Percentiles rank a stretch among this genome's conserved stretches.
Conservation (phyloP, 768 basidiomycete species). For the Krasilnikovozyma curviuscula region DNA sequence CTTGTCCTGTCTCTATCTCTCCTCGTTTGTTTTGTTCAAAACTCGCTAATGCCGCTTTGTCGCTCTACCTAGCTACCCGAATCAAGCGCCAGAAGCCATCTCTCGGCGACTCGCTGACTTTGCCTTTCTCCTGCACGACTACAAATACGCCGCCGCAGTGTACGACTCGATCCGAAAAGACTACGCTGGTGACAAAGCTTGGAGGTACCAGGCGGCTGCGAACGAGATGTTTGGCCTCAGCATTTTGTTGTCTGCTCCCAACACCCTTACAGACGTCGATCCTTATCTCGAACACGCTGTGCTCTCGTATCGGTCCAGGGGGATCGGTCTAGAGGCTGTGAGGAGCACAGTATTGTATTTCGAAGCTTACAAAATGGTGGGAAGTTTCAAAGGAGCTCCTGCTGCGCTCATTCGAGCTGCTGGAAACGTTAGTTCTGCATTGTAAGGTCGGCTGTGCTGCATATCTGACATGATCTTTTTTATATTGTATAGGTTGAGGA, state of each 20-base stretch:
- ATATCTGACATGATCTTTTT: neutral
- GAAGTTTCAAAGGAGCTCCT: slow-evolving; percentile 20
- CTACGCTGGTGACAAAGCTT: slow-evolving; percentile 25
- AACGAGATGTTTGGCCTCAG: slow-evolving; percentile 46
- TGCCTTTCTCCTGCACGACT: slow-evolving; percentile 76
- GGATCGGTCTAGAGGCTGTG: slow-evolving; percentile 23
- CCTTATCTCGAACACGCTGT: slow-evolving; percentile 25
- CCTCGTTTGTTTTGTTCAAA: neutral
- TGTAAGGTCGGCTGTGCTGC: neutral
- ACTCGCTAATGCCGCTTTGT: neutral
- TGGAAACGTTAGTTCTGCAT: slow-evolving; percentile 18
- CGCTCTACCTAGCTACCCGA: slow-evolving; percentile 23
- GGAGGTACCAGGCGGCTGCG: slow-evolving; percentile 37
- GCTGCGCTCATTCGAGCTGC: slow-evolving; percentile 22
- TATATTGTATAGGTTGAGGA: slow-evolving; percentile 21
- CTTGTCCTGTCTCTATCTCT: neutral
- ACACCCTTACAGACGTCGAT: slow-evolving; percentile 18
- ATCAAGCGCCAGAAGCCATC: slow-evolving; percentile 21
- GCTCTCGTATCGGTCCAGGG: slow-evolving; percentile 15
- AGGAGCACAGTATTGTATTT: slow-evolving; percentile 25
- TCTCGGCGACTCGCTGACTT: slow-evolving; percentile 79
- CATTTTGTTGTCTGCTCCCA: slow-evolving; percentile 12
- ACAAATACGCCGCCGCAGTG: slow-evolving; percentile 55
- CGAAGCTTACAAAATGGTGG: slow-evolving; percentile 22
- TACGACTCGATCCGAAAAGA: slow-evolving; percentile 83